These are phyloP conservation scores for Rhodotorula kratochvilovae DNA, from an alignment of 768 basidiomycete genomes.

Conservation along the genomic window DNA sequence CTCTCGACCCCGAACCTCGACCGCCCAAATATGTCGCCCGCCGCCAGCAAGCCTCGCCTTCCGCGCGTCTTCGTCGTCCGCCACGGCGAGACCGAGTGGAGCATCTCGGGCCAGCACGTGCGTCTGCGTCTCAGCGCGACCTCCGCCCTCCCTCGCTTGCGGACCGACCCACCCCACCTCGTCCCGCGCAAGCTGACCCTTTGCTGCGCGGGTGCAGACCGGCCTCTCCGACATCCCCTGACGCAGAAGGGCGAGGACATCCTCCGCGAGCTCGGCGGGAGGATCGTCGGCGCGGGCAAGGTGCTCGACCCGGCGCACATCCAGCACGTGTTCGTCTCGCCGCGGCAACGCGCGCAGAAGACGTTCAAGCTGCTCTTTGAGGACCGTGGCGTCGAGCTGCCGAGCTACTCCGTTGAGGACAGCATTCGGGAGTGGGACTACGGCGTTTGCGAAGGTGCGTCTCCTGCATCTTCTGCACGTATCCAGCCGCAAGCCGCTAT, in stretches of 20 bases:
- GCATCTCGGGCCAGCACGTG: conserved; percentile 60
- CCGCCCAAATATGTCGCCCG: background rate
- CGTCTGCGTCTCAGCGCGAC: background rate
- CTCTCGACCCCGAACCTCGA: background rate
- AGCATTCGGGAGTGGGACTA: conserved; percentile 79
- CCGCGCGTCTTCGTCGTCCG: conserved; percentile 75
- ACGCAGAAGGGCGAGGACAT: conserved; percentile 69
- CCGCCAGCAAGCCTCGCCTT: conserved; percentile 1
- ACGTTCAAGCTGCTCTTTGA: conserved; percentile 79
- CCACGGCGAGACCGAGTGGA: conserved; percentile 95
- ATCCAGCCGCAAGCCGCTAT: too few species aligned
- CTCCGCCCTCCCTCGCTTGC: conserved; percentile 9
- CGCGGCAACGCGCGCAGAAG: conserved; percentile 74
- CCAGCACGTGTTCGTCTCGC: conserved; percentile 71
- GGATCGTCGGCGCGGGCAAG: conserved; percentile 68
- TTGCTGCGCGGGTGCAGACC: conserved; percentile 58
- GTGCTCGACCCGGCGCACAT: conserved; percentile 75
- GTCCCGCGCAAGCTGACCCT: background rate
- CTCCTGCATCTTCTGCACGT: too few species aligned
- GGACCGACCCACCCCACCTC: background rate
- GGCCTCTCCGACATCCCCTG: conserved; percentile 83
- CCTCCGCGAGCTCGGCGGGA: conserved; percentile 60
- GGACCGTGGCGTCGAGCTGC: conserved; percentile 51
- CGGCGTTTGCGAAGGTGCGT: conserved; percentile 52
- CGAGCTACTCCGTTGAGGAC: conserved; percentile 58